phyloP scores from a whole-genome alignment of 2,329 filamentous ascomycete species.

The Paecilomyces formosus region DNA sequence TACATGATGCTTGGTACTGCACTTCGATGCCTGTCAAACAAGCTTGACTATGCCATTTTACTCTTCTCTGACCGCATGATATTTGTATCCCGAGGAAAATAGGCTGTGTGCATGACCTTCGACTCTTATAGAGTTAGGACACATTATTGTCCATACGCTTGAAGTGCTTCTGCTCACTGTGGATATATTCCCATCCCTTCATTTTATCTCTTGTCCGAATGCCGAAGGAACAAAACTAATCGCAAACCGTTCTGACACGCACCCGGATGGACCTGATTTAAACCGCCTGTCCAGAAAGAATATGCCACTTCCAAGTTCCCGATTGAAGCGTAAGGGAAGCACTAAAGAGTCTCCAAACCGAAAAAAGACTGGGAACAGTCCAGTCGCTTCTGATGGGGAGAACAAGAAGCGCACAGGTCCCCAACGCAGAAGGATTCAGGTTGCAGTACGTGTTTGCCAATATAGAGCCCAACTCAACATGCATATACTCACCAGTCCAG shows the following conservation, averaged over 20 bases:
- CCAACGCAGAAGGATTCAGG: conserved; percentile 45
- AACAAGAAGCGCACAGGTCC: conserved; percentile 27
- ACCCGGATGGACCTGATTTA: conserved; percentile 15
- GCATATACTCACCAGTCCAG: conserved; percentile 40
- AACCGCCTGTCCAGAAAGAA: conserved; percentile 16
- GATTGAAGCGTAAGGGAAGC: conserved; percentile 14
- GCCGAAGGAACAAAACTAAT: not conserved
- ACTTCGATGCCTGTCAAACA: not conserved
- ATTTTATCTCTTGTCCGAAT: not conserved
- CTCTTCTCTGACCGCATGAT: not conserved
- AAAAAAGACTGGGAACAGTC: conserved; percentile 12
- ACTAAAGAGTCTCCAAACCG: conserved; percentile 18
- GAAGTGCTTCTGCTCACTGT: not conserved
- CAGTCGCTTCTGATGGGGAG: conserved; percentile 20
- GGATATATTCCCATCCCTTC: not conserved
- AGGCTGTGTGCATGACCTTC: not conserved
- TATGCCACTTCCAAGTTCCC: conserved; percentile 15
- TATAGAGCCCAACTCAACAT: not conserved
- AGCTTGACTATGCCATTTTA: not conserved
- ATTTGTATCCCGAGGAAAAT: not conserved
- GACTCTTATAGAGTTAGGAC: not conserved
- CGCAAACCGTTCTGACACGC: conserved; percentile 10
- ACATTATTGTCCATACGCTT: not conserved
- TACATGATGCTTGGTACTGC: not conserved
- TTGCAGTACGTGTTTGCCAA: conserved; percentile 36